These are phyloP conservation scores for Fomitopsis betulina DNA, from an alignment of 1,284 basidiomycete genomes.

Conservation along the genomic window DNA sequence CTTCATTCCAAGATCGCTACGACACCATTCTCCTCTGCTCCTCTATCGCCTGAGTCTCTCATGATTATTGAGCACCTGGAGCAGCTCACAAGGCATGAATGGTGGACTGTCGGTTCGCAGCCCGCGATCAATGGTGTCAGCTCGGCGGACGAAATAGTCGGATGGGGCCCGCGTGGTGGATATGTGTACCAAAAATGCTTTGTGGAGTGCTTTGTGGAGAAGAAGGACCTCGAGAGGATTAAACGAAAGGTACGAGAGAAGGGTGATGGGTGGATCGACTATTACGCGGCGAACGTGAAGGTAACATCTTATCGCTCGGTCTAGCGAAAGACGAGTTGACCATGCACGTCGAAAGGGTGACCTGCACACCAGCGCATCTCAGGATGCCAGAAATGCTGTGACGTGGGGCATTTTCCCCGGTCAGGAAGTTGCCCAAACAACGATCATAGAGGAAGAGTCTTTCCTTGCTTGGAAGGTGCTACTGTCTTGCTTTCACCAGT, in stretches of 20 bases:
- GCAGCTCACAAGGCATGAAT: conserved; percentile 68
- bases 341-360: conserved; percentile 63
- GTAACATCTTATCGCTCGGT: conserved; percentile 23
- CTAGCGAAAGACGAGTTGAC: not conserved
- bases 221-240: conserved; percentile 60
- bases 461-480: conserved; percentile 91
- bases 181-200: conserved; percentile 98
- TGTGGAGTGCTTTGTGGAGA: conserved; percentile 90
- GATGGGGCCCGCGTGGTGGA: conserved; percentile 90
- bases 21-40: conserved; percentile 89
- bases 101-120: conserved; percentile 98
- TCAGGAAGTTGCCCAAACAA: conserved; percentile 94
- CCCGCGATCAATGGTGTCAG: conserved; percentile 83
- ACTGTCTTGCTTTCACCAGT: not conserved
- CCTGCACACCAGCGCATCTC: conserved; percentile 75
- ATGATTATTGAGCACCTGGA: conserved; percentile 81
- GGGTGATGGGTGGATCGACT: conserved; percentile 70
- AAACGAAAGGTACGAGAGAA: conserved; percentile 51
- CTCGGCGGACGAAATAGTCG: conserved; percentile 76
- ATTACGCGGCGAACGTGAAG: conserved; percentile 80
- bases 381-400: conserved; percentile 87
- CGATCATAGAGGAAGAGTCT: conserved; percentile 92
- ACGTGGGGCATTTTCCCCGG: conserved; percentile 99
- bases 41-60: conserved; percentile 82
- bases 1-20: conserved; percentile 66